A percentile compares a stretch with the other conserved stretches of the same genome.
These are phyloP conservation scores for Plasmodium vivax DNA, from an alignment of 169 alveolate genomes.

Conservation along the genomic window DNA sequence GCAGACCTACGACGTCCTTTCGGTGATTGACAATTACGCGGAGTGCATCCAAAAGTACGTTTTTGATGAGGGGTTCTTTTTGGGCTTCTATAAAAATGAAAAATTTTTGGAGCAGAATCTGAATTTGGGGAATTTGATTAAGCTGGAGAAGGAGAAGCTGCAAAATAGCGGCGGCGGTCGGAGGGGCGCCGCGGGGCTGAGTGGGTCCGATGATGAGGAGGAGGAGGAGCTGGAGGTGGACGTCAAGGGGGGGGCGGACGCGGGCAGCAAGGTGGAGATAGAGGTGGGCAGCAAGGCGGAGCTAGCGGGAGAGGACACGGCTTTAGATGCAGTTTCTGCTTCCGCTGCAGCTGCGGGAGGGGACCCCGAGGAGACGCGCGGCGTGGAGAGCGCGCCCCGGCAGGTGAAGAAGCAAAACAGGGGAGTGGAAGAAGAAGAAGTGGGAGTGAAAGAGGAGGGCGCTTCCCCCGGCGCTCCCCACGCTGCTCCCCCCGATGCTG, in stretches of 20 bases:
- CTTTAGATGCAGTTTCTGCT: background rate
- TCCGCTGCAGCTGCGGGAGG: too few species aligned
- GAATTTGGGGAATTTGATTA: constrained; percentile 44
- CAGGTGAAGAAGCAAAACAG: background rate
- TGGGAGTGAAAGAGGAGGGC: background rate
- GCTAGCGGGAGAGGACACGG: background rate
- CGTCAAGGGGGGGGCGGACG: background rate
- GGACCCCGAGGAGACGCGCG: background rate
- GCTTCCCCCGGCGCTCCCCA: background rate
- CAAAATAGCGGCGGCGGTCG: background rate
- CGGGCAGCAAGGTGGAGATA: background rate
- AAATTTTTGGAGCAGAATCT: constrained; percentile 17
- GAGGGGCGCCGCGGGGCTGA: background rate
- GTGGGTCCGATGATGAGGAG: constrained; percentile 5
- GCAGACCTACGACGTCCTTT: constrained; percentile 6
- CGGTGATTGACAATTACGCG: constrained; percentile 51
- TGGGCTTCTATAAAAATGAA: constrained; percentile 30
- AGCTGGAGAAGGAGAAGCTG: constrained; percentile 39
- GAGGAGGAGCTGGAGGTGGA: background rate
- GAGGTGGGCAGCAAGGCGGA: background rate
- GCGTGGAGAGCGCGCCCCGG: background rate
- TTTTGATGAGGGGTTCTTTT: constrained; percentile 31
- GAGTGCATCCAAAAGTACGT: constrained; percentile 67
- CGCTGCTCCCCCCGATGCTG: too few species aligned
- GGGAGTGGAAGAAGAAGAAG: background rate